These are phyloP conservation scores for Aegilops umbellulata DNA, from an alignment of 176 grass and related monocot species.

Conservation along the genomic window DNA sequence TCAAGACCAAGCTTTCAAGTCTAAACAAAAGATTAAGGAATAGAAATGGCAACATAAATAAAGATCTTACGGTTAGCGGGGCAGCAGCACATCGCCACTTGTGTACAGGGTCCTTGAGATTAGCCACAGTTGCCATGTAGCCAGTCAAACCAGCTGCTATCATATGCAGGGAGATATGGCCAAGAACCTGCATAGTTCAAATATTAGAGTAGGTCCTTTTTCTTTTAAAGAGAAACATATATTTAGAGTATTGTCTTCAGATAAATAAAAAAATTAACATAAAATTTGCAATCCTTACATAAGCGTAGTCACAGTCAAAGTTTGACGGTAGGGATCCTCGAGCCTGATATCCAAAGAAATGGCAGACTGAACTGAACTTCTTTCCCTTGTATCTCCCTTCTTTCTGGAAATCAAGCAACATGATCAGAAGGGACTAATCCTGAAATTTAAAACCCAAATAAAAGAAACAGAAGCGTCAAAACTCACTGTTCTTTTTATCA, in stretches of 20 bases:
- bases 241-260: neutral
- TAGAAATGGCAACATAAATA: neutral
- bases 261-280: neutral
- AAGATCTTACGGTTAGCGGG: slow-evolving; percentile 50
- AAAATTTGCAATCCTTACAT: slow-evolving; percentile 34
- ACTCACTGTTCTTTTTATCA: slow-evolving; percentile 62
- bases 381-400: slow-evolving; percentile 64
- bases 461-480: neutral
- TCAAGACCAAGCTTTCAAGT: neutral
- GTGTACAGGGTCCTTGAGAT: slow-evolving; percentile 53
- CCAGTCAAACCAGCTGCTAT: slow-evolving; percentile 57
- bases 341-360: slow-evolving; percentile 81
- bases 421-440: neutral
- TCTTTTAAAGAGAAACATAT: too few species aligned
- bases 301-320: slow-evolving; percentile 74
- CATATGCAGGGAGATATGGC: slow-evolving; percentile 52
- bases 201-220: neutral
- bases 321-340: slow-evolving; percentile 63
- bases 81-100: slow-evolving; percentile 73
- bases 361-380: slow-evolving; percentile 72
- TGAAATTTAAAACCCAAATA: neutral
- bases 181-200: slow-evolving; percentile 47
- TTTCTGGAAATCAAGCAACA: slow-evolving; percentile 43
- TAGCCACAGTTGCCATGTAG: slow-evolving; percentile 73
- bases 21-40: neutral